Conservation (phyloP, 1,139 yeast genomes). For the Saccharomyces hybrid region DNA sequence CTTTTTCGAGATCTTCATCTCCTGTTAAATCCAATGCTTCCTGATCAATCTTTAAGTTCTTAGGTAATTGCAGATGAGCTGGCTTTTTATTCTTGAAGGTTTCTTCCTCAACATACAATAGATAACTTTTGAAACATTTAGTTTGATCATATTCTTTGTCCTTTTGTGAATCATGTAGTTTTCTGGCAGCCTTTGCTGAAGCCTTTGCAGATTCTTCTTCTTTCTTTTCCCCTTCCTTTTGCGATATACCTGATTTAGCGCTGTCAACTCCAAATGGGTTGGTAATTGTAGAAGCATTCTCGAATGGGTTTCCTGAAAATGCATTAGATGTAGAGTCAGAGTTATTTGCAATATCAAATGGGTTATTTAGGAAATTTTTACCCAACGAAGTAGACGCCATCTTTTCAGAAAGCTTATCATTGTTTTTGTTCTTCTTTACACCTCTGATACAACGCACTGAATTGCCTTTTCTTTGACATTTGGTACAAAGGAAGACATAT, state of each 20-base stretch:
- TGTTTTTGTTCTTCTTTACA: conserved; percentile 45
- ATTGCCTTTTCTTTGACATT: conserved; percentile 66
- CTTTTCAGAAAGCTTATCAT: conserved; percentile 38
- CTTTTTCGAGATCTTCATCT: conserved; percentile 27
- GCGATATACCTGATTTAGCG: conserved; percentile 4
- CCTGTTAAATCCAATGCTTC: conserved; percentile 28
- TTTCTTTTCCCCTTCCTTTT: neutral
- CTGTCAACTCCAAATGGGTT: conserved; percentile 19
- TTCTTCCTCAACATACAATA: conserved; percentile 64
- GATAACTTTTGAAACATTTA: conserved; percentile 49
- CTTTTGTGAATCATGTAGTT: conserved; percentile 20
- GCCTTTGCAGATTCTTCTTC: conserved; percentile 19
- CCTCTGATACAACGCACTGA: conserved; percentile 71
- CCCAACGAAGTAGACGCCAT: conserved; percentile 36
- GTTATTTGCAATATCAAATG: conserved; percentile 34
- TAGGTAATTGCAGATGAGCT: conserved; percentile 40
- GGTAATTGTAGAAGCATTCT: conserved; percentile 27
- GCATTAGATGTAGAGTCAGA: conserved; percentile 3
- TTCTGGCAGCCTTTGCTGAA: conserved; percentile 19
- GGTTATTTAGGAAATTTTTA: conserved; percentile 38
- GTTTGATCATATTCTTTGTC: conserved; percentile 21
- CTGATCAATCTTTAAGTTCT: conserved; percentile 32
- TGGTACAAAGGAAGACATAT: conserved; percentile 70
- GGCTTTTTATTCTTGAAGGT: conserved; percentile 41
- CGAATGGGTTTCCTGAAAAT: conserved; percentile 26